Conservation (phyloP, 2,329 filamentous ascomycete genomes). For the Stenocarpella maydis region DNA sequence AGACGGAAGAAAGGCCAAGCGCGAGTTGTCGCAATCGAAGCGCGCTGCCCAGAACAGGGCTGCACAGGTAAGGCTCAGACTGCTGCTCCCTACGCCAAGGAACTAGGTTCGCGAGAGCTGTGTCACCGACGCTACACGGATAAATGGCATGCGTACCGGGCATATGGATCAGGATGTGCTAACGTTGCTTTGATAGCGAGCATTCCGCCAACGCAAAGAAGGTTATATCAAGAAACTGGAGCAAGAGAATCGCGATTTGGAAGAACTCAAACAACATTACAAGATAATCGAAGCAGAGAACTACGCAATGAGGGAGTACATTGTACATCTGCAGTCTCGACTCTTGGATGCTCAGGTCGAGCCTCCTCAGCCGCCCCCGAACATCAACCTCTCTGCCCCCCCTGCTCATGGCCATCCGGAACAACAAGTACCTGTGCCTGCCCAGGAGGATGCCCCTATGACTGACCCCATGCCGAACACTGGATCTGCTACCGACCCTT, state of each 20-base stretch:
- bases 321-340: slow-evolving; percentile 87
- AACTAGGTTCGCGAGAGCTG: neutral
- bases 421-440: slow-evolving; percentile 14
- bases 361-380: slow-evolving; percentile 82
- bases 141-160: neutral
- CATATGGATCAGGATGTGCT: neutral
- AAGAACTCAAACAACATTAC: slow-evolving; percentile 77
- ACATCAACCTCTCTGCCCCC: slow-evolving; percentile 69
- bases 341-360: slow-evolving; percentile 86
- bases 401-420: slow-evolving; percentile 29
- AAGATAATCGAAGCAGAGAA: slow-evolving; percentile 89
- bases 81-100: slow-evolving; percentile 27
- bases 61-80: slow-evolving; percentile 77
- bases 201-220: slow-evolving; percentile 97
- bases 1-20: slow-evolving; percentile 79
- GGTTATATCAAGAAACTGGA: slow-evolving; percentile 98
- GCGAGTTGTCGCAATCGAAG: slow-evolving; percentile 94
- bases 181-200: slow-evolving; percentile 67
- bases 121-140: slow-evolving; percentile 40
- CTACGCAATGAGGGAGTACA: slow-evolving; percentile 89
- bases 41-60: slow-evolving; percentile 95
- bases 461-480: slow-evolving; percentile 35
- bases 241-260: slow-evolving; percentile 85
- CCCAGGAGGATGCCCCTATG: slow-evolving; percentile 30
- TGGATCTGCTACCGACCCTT: slow-evolving; percentile 43